These are phyloP conservation scores for Exophiala mesophila DNA, from an alignment of 2,329 filamentous ascomycete species.

Conservation along the genomic window DNA sequence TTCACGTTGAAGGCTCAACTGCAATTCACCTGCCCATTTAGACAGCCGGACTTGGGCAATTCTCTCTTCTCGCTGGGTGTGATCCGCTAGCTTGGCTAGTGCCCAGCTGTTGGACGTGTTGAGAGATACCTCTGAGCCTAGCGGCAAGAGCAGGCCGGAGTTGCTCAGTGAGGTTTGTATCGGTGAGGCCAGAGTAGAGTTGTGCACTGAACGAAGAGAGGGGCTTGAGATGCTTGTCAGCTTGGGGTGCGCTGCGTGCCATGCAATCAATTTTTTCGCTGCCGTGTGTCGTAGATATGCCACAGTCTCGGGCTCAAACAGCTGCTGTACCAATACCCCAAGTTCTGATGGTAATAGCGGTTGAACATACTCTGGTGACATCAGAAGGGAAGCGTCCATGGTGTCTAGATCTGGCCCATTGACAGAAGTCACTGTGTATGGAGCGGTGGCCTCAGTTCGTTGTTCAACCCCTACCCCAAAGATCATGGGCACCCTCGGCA, in stretches of 20 bases:
- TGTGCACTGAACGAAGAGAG: conserved; percentile 22
- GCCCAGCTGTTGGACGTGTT: conserved; percentile 47
- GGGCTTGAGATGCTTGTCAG: conserved; percentile 27
- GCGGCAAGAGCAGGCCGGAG: conserved; percentile 29
- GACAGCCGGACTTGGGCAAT: conserved; percentile 66
- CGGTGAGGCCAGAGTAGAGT: conserved; percentile 28
- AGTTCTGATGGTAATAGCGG: conserved; percentile 76
- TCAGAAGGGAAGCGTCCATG: conserved; percentile 89
- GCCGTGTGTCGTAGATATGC: conserved; percentile 77
- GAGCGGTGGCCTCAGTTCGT: conserved; percentile 30
- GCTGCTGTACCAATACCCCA: conserved; percentile 58
- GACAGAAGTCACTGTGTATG: conserved; percentile 74
- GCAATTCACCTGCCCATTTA: conserved; percentile 77
- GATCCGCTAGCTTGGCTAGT: conserved; percentile 56
- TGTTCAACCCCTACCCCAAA: conserved; percentile 1
- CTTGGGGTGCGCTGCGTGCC: conserved; percentile 48
- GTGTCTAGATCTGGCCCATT: conserved; percentile 67
- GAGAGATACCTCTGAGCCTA: conserved; percentile 26
- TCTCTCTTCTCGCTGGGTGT: conserved; percentile 56
- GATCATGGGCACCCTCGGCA: conserved; percentile 20
- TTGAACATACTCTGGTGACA: conserved; percentile 85
- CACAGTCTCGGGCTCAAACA: conserved; percentile 74
- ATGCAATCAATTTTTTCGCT: conserved; percentile 73
- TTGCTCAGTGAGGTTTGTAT: conserved; percentile 24
- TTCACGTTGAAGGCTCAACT: conserved; percentile 69